Conservation (phyloP, 176 grass and related monocot species). For the Olyra latifolia region DNA sequence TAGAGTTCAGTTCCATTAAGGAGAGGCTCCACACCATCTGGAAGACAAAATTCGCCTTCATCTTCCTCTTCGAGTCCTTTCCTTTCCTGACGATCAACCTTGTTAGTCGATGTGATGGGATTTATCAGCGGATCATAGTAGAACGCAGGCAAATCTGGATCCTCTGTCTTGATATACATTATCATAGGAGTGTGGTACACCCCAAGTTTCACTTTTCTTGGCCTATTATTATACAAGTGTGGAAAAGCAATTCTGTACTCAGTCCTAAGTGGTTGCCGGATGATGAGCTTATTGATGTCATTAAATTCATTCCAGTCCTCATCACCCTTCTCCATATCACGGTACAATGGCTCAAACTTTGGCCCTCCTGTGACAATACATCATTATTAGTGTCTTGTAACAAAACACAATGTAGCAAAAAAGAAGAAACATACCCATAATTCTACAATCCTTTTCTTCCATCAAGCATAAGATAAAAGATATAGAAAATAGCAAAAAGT, state of each 20-base stretch:
- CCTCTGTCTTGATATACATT: conserved; percentile 99
- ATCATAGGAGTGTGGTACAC: conserved; percentile 97
- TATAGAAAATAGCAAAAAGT: not conserved
- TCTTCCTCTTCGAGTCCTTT: conserved; percentile 68
- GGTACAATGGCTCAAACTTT: conserved; percentile 96
- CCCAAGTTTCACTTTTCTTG: conserved; percentile 93
- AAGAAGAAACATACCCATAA: not conserved
- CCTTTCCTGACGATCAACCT: conserved; percentile 69
- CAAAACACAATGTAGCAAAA: not conserved
- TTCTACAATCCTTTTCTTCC: not conserved
- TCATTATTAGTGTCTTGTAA: not conserved
- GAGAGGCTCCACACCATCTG: conserved; percentile 86
- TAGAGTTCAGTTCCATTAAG: conserved; percentile 63
- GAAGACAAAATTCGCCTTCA: conserved; percentile 80
- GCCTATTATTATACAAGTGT: conserved; percentile 96
- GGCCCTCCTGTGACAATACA: conserved; percentile 59
- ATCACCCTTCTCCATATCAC: conserved; percentile 99
- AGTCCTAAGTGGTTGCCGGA: conserved; percentile 91
- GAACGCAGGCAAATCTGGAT: conserved; percentile 98
- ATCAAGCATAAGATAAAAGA: not conserved
- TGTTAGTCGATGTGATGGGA: conserved; percentile 84
- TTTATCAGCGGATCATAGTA: conserved; percentile 99
- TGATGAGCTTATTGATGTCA: conserved; percentile 99
- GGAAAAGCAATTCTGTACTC: conserved; percentile 99
- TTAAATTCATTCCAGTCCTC: conserved; percentile 99